Conservation (phyloP, 2,329 filamentous ascomycete genomes). For the Calonectria pseudoturangicola region DNA sequence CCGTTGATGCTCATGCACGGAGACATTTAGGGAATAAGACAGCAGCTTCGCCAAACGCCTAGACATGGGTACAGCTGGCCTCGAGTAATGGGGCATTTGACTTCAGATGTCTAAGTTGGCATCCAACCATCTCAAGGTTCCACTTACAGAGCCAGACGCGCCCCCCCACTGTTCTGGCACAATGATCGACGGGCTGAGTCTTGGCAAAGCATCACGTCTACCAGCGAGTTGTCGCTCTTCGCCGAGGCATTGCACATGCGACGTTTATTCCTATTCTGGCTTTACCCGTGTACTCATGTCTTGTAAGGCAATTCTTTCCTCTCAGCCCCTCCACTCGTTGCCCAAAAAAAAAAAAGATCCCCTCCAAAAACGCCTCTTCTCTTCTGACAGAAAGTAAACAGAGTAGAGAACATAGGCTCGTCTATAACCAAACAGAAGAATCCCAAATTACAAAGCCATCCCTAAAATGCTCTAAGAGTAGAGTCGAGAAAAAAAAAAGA, state of each 20-base stretch:
- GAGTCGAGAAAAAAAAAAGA: constrained; percentile 2
- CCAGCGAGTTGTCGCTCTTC: constrained; percentile 15
- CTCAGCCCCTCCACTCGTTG: not conserved
- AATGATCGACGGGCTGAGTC: constrained; percentile 34
- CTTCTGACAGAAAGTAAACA: constrained; percentile 5
- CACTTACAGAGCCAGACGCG: constrained; percentile 26
- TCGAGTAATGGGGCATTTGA: constrained; percentile 12
- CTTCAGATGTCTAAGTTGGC: constrained; percentile 8
- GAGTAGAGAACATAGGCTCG: constrained; percentile 8
- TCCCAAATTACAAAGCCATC: not conserved
- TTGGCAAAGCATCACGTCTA: constrained; percentile 37
- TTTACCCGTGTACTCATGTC: constrained; percentile 27
- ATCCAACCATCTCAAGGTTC: constrained; percentile 18
- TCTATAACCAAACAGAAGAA: constrained; percentile 29
- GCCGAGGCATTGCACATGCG: constrained; percentile 12
- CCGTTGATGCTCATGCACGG: constrained; percentile 9
- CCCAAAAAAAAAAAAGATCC: not conserved
- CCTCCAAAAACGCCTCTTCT: constrained; percentile 25
- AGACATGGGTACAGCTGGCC: not conserved
- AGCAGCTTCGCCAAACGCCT: not conserved
- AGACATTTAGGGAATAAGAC: not conserved
- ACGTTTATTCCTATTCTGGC: constrained; percentile 32
- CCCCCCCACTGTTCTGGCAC: constrained; percentile 20
- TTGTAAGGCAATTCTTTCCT: not conserved
- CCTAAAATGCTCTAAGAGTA: constrained; percentile 18